Base-by-base conservation (phyloP, 2,329 filamentous ascomycete species). In the Leptographium procerum region DNA sequence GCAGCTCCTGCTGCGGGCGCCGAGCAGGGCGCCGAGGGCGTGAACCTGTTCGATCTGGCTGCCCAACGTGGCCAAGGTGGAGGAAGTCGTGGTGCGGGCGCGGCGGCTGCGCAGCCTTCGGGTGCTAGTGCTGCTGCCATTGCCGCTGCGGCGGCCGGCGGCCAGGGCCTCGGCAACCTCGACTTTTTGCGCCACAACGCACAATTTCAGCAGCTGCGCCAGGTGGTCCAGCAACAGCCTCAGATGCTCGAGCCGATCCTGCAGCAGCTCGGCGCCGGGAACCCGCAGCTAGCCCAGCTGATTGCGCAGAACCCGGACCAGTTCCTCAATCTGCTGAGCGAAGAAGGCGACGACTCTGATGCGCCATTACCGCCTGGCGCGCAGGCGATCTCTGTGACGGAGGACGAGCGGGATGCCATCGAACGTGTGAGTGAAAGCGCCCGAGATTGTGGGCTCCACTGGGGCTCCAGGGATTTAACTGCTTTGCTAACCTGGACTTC, bases 161-260 rank as follows among this genome's bases (percentile, higher is more conserved):
- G 78, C 71, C 55, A 73, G 22, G 81, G 82, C 47, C 75, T 89
- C 29, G 87, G 87, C 29, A 95, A 91, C 68, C 83, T 99, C 60
- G 92, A 97, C 64, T 97, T 96, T 71, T 78, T 99, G 58, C 87
- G 94, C 68, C 89, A 91, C 73, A 97, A 97, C 71, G 87, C 91
- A 28, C 92, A 97, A 73, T 99, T 99, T 76, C 94, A 97, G 75
- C 94, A 99, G 75, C 83, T 99, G 61, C 88, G 94, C 63, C 91
- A 96, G 74, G 87, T 99, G 26, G 92, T 99, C 51, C 94, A 99
- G 75, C 91, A 96, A 72, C 89, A 97, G 71, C 94, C 94, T 22
- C 88, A 94, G 71, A 99, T 99, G 94, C 86, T 99, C 26, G 94
- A 99, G 77, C 92, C 94, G 8, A 97, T 99, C 65, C 79, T 99